phyloP scores from a whole-genome alignment of 2,329 filamentous ascomycete species.

The Thermochaetoides dissita region DNA sequence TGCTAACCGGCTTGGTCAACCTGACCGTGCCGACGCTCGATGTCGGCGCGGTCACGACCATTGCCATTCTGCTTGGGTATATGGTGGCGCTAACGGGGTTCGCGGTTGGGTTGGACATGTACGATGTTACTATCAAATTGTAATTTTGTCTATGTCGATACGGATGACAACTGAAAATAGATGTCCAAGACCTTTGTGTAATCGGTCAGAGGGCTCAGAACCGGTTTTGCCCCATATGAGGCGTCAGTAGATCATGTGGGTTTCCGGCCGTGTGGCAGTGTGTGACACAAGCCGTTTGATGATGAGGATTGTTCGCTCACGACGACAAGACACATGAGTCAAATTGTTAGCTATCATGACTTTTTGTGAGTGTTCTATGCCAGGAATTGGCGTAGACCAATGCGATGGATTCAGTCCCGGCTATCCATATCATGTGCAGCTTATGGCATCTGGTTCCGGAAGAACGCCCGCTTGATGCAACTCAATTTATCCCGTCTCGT shows the following conservation, averaged over 20 bases:
- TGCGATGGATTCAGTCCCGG: no score
- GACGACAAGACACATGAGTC: no score
- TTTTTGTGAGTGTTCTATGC: no score
- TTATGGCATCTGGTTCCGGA: no score
- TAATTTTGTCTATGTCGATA: conserved; percentile 3
- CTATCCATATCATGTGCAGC: no score
- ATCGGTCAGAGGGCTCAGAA: neutral
- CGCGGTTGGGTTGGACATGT: conserved; percentile 52
- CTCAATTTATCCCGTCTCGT: no score
- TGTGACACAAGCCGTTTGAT: conserved; percentile 2
- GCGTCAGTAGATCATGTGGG: conserved; percentile 3
- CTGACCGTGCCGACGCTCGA: conserved; percentile 72
- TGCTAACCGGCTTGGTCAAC: conserved; percentile 81
- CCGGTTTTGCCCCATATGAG: neutral
- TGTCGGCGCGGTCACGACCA: conserved; percentile 47
- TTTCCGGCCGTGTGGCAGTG: conserved; percentile 1
- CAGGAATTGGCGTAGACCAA: no score
- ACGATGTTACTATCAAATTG: conserved; percentile 57
- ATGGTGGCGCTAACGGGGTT: conserved; percentile 50
- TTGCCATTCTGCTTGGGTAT: conserved; percentile 65
- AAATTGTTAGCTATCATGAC: no score
- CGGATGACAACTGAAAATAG: neutral
- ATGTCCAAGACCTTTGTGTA: neutral
- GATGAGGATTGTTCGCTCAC: no score
- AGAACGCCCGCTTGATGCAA: no score